phyloP scores from a whole-genome alignment of 352 stramenopile genomes.

The Pythium coloratum region DNA sequence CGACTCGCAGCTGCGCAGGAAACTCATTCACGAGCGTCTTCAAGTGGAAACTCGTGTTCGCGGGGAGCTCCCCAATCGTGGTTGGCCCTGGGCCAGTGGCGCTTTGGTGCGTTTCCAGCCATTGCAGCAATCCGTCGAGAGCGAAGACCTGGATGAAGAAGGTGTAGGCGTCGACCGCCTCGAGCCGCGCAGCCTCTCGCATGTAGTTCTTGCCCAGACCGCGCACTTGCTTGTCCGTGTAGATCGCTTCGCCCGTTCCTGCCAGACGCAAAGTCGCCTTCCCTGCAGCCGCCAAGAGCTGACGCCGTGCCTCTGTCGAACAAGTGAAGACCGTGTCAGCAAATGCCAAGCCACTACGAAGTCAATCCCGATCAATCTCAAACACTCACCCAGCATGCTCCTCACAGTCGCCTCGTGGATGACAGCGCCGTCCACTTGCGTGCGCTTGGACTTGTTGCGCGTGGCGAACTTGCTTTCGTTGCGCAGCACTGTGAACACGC shows the following conservation, averaged over 20 bases:
- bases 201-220: constrained; percentile 89
- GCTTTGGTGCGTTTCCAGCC: constrained; percentile 29
- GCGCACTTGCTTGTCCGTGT: constrained; percentile 68
- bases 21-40: constrained; percentile 50
- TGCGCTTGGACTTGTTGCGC: constrained; percentile 74
- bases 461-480: constrained; percentile 90
- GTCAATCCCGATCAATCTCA: neutral
- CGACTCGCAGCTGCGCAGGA: constrained; percentile 32
- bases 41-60: constrained; percentile 40
- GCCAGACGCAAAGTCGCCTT: constrained; percentile 40
- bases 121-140: constrained; percentile 52
- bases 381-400: constrained; percentile 69
- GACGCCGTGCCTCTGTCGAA: constrained; percentile 19
- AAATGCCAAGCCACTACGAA: neutral
- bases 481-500: constrained; percentile 89
- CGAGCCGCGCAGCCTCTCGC: constrained; percentile 53
- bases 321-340: neutral
- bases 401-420: constrained; percentile 74
- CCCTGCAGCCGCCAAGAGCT: constrained; percentile 22
- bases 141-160: constrained; percentile 85
- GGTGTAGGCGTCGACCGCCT: constrained; percentile 70
- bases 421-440: constrained; percentile 53
- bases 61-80: constrained; percentile 9
- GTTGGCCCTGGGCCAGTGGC: constrained; percentile 12
- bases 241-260: constrained; percentile 53